phyloP scores from a whole-genome alignment of 2,329 filamentous ascomycete species.

The Ceratocystis ficicola region DNA sequence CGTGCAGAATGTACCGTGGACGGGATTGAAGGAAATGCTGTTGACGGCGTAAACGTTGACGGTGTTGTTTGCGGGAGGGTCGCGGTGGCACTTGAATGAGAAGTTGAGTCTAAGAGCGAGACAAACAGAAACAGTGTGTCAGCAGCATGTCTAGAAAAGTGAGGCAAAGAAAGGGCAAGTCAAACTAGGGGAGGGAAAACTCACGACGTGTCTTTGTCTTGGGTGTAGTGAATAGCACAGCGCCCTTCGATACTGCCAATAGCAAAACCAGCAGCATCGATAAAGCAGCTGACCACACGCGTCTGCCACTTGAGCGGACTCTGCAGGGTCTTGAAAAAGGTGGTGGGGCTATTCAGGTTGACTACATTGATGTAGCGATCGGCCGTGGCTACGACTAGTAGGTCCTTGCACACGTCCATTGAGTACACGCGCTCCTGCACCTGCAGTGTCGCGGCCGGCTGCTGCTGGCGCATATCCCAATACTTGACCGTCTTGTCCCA shows the following conservation, averaged over 20 bases:
- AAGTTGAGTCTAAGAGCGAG: conserved; percentile 60
- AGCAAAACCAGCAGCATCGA: conserved; percentile 80
- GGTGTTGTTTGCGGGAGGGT: conserved; percentile 59
- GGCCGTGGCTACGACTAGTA: conserved; percentile 84
- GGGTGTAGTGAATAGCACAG: conserved; percentile 95
- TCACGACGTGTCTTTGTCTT: conserved; percentile 78
- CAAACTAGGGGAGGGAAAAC: conserved; percentile 23
- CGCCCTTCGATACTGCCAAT: conserved; percentile 94
- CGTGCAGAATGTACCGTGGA: conserved; percentile 96
- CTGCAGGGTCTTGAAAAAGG: conserved; percentile 92
- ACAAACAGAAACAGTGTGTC: background rate
- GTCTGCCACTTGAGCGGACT: conserved; percentile 98
- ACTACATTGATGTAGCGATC: conserved; percentile 95
- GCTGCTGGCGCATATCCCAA: conserved; percentile 63
- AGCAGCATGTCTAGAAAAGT: too few relatives aligned
- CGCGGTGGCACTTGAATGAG: conserved; percentile 97
- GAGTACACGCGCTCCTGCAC: conserved; percentile 75
- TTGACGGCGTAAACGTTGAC: conserved; percentile 93
- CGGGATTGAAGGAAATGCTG: conserved; percentile 92
- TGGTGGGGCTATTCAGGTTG: conserved; percentile 74
- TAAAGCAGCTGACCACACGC: conserved; percentile 85
- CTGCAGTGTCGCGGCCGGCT: conserved; percentile 51
- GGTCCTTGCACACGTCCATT: conserved; percentile 78
- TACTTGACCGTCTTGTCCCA: conserved; percentile 89
- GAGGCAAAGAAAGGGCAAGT: background rate